Evolutionary conservation across 2,329 filamentous ascomycete species (phyloP).

Genomic region (Raffaelea arxii): DNA sequence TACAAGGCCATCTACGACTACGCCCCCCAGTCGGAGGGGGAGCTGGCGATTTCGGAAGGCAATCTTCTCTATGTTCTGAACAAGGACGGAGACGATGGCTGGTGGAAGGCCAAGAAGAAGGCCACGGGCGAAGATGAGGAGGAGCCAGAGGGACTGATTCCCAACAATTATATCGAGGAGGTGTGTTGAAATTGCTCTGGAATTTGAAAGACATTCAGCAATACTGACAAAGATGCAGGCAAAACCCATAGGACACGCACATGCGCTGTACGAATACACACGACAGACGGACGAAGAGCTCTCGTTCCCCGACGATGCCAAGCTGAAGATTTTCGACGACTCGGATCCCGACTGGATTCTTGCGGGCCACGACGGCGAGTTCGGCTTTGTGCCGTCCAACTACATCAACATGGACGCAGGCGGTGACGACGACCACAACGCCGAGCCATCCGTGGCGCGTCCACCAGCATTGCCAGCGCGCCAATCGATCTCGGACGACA

Average conservation of each 20-base stretch:
- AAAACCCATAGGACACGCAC: slow-evolving; percentile 54
- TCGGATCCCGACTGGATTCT: slow-evolving; percentile 96
- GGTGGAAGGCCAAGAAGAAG: slow-evolving; percentile 96
- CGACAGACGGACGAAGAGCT: slow-evolving; percentile 96
- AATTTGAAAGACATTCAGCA: too few species aligned
- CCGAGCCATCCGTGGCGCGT: slow-evolving; percentile 31
- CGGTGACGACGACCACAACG: slow-evolving; percentile 30
- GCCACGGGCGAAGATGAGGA: slow-evolving; percentile 76
- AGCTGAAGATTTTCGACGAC: slow-evolving; percentile 76
- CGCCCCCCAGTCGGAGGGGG: slow-evolving; percentile 15
- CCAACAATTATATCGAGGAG: slow-evolving; percentile 92
- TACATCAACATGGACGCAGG: slow-evolving; percentile 64
- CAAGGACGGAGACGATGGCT: slow-evolving; percentile 67
- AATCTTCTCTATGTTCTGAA: slow-evolving; percentile 15
- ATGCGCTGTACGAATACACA: slow-evolving; percentile 95
- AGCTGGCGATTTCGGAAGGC: slow-evolving; percentile 15
- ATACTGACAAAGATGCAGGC: too few species aligned
- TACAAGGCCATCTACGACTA: slow-evolving; percentile 18
- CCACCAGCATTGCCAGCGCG: slow-evolving; percentile 35
- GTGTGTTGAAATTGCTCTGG: slow-evolving; percentile 37
- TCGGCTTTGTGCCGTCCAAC: slow-evolving; percentile 89
- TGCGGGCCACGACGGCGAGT: slow-evolving; percentile 75
- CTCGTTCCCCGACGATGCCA: slow-evolving; percentile 83
- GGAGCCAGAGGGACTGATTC: slow-evolving; percentile 81
- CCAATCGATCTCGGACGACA: slow-evolving; percentile 26